A percentile compares a stretch with the other conserved stretches of the same genome.
phyloP scores from a whole-genome alignment of 805 yeast species.

The Novakomyces olei region DNA sequence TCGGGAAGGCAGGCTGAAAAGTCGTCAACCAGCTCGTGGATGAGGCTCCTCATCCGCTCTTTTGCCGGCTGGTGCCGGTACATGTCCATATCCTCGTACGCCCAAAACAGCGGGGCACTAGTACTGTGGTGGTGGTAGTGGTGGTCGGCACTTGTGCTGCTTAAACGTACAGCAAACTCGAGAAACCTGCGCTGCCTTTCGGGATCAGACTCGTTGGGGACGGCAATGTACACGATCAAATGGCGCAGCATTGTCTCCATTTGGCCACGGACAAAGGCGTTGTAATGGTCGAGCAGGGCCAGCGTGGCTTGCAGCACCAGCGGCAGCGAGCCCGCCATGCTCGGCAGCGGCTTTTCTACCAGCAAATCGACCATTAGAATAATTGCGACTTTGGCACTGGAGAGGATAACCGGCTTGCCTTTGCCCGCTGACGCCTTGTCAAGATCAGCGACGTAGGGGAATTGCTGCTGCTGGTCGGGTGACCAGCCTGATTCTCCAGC shows the following conservation, averaged over 20 bases:
- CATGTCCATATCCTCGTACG: conserved; percentile 61
- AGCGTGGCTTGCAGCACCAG: conserved; percentile 56
- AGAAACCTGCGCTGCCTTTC: too few species aligned
- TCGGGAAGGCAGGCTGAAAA: conserved; percentile 24
- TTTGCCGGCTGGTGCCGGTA: conserved; percentile 69
- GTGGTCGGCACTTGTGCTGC: too few species aligned
- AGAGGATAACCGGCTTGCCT: conserved; percentile 49
- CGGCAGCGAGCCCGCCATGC: conserved; percentile 39
- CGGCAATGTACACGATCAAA: too few species aligned
- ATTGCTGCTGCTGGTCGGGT: conserved; percentile 18
- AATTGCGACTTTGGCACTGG: conserved; percentile 69
- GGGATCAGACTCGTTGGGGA: too few species aligned
- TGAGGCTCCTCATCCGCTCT: conserved; percentile 54
- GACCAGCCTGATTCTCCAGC: conserved; percentile 15
- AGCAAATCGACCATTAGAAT: conserved; percentile 67
- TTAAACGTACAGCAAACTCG: too few species aligned
- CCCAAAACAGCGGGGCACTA: conserved; percentile 43
- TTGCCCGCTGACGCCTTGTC: conserved; percentile 30
- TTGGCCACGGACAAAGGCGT: conserved; percentile 61
- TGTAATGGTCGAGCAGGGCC: conserved; percentile 69
- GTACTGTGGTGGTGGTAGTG: too few species aligned
- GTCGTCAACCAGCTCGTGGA: conserved; percentile 37
- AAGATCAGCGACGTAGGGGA: conserved; percentile 62
- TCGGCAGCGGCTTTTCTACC: conserved; percentile 41
- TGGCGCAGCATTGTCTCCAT: conserved; percentile 57